Base-by-base conservation (phyloP, 2,329 filamentous ascomycete genomes). In the Colletotrichum brevisporum region DNA sequence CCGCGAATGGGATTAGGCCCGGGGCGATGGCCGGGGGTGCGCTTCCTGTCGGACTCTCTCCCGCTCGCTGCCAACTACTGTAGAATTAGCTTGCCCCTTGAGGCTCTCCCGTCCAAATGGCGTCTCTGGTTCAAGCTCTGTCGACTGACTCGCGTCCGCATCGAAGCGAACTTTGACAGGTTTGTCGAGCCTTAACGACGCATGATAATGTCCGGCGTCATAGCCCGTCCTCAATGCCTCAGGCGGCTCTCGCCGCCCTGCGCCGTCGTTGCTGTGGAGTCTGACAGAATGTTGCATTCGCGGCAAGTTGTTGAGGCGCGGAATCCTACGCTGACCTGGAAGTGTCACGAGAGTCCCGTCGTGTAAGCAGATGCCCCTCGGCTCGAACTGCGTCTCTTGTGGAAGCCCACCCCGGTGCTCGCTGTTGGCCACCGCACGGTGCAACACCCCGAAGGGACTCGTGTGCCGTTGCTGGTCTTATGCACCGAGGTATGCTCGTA, bases 291-390 rank as follows among this genome's bases (percentile, higher is more conserved):
- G 54, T 58, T 24, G 54, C 39, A 54, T 31, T 58, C 15, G 39
- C 48, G 60, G 48, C 60, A 68, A 48, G 41, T 45, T 45, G 45
- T 27, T 43, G 48, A 63, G 59, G 48, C 47, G 47, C 60, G 65
- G 60, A 63, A 68, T 68, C 60, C 65, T 58, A 68, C 61, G 39
- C 60, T 53, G 54, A 50, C 61, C 50, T 58, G 39, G 36, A 67
- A 45, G 59, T 24, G 26, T 51, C 58, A 55, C 47, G 39, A 26
- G 59, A 51, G 24, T 41, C 39, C 6, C 27, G 27, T 31, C 8
- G 27, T 31, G 27, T 31, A 31, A 47, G 64, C 47, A 47, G 52
- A 13, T 13, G 16, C 16, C 41, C 41, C 41, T 43, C 41, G 41
- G 13, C 41, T 43, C 41, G 41, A 43, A 13, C 16, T 43, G 41